Conservation (phyloP, 176 grass and related monocot genomes). For the Puccinellia tenuiflora region DNA sequence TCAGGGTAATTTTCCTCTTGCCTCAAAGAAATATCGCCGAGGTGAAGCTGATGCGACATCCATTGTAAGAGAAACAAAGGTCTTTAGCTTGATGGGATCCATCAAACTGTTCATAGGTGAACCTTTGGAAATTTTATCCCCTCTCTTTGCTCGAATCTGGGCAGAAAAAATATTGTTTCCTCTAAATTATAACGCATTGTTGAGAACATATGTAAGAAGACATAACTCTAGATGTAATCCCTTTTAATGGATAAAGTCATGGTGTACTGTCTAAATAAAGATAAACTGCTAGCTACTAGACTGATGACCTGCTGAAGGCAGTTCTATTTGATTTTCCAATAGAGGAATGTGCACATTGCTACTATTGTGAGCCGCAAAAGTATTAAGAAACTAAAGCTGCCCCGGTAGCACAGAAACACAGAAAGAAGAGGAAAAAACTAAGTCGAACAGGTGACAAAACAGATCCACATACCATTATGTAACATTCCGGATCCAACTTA, state of each 20-base stretch:
- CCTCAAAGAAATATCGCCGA: constrained; percentile 90
- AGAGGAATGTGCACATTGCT: background rate
- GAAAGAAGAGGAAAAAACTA: background rate
- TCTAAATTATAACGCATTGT: background rate
- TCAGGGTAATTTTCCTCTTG: constrained; percentile 24
- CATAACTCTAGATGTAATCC: background rate
- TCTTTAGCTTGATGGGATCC: constrained; percentile 49
- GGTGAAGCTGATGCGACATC: constrained; percentile 87
- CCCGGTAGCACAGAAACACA: background rate
- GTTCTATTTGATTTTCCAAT: background rate
- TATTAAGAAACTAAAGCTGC: background rate
- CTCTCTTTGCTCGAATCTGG: constrained; percentile 14
- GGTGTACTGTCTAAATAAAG: background rate
- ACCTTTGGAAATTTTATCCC: constrained; percentile 35
- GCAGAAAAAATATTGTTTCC: background rate
- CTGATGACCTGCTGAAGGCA: background rate
- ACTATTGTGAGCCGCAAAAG: background rate
- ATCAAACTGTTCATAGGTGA: constrained; percentile 25
- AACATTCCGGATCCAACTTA: constrained; percentile 80
- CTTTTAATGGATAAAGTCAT: background rate
- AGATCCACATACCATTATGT: constrained; percentile 63
- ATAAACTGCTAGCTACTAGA: background rate
- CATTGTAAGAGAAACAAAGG: constrained; percentile 79
- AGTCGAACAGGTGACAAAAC: constrained; percentile 3
- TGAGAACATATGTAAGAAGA: background rate